Evolutionary conservation across 2,329 filamentous ascomycete species (phyloP), one percentile per base, ranked within the genome.

Genomic region (Fusarium globosum): DNA sequence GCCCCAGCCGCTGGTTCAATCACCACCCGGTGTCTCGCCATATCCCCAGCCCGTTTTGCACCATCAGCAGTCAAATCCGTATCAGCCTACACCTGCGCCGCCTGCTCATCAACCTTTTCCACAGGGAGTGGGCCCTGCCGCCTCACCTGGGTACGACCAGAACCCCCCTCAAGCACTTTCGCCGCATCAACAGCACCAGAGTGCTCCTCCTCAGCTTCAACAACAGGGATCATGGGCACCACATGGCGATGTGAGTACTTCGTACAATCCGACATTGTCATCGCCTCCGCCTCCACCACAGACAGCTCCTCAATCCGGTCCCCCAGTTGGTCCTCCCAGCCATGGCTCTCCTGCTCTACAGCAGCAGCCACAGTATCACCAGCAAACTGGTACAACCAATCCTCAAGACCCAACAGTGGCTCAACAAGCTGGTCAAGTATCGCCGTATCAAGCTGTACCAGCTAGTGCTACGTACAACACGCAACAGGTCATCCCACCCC

Each of bases 21-120:
- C 52, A 16, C 30, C 30, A 14, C 21, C 33, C 35, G 42, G 21
- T 42, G 7, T 14, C 12, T 52, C 52, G 13, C 48, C 67, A 4
- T 65, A 68, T 38, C 30, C 66, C 4, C 72, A 73, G 20, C 28
- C 36, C 8, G 18, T 35, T 14, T n/a, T 55, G 7, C 59, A 69
- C 4, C 67, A 69, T 26, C 67, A 59, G 9, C 65, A 59, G 16
- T 38, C 45, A 0, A 58, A 23, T 13, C n/a, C 30, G n/a, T 42
- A 65, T n/a, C 26, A 30, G 3, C 36, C 41, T 7, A 28, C 59
- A 8, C 11, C 23, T 14, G 14, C 12, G 0, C 11, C 10, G 1
- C 45, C 39, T 1, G 7, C 9, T 1, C 1, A 48, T 36, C 52
- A 69, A 14, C 8, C 15, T 7, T 6, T 23, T 18, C 2, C 15